A percentile compares a stretch with the other conserved stretches of the same genome.
phyloP scores from a whole-genome alignment of 1,139 yeast species.

The Pichia sp. region DNA sequence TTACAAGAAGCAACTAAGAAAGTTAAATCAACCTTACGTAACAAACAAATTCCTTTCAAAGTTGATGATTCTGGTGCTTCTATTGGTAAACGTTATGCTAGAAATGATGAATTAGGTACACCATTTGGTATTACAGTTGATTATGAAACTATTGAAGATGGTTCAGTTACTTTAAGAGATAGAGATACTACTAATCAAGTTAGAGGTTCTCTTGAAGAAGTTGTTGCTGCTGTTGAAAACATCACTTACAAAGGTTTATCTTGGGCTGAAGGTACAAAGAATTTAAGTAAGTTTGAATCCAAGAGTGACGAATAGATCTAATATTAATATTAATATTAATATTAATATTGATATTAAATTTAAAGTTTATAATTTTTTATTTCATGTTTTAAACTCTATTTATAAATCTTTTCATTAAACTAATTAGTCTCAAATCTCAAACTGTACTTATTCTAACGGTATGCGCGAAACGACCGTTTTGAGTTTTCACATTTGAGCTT shows the following conservation, averaged over 20 bases:
- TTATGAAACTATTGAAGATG: slow-evolving; percentile 87
- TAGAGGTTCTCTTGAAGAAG: slow-evolving; percentile 79
- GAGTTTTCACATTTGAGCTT: too few relatives aligned
- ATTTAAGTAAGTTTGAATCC: slow-evolving; percentile 54
- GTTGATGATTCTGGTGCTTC: slow-evolving; percentile 97
- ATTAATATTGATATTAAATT: too few relatives aligned
- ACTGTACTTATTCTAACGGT: too few relatives aligned
- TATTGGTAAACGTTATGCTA: slow-evolving; percentile 96
- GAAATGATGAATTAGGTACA: slow-evolving; percentile 98
- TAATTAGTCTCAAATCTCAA: too few relatives aligned
- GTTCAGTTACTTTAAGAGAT: slow-evolving; percentile 92
- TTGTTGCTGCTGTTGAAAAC: slow-evolving; percentile 70
- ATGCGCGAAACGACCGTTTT: too few relatives aligned
- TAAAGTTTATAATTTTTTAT: too few relatives aligned
- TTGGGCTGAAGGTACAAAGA: slow-evolving; percentile 83
- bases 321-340: too few relatives aligned
- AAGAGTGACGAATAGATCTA: slow-evolving; percentile 20
- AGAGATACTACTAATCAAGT: slow-evolving; percentile 97
- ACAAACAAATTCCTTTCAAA: slow-evolving; percentile 86
- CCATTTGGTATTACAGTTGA: slow-evolving; percentile 98
- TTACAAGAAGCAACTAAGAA: slow-evolving; percentile 70
- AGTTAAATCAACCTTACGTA: slow-evolving; percentile 65
- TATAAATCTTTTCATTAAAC: too few relatives aligned
- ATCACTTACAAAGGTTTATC: slow-evolving; percentile 68
- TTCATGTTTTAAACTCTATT: too few relatives aligned